Conservation (phyloP, 2,329 filamentous ascomycete species). For the Xylaria sp. region DNA sequence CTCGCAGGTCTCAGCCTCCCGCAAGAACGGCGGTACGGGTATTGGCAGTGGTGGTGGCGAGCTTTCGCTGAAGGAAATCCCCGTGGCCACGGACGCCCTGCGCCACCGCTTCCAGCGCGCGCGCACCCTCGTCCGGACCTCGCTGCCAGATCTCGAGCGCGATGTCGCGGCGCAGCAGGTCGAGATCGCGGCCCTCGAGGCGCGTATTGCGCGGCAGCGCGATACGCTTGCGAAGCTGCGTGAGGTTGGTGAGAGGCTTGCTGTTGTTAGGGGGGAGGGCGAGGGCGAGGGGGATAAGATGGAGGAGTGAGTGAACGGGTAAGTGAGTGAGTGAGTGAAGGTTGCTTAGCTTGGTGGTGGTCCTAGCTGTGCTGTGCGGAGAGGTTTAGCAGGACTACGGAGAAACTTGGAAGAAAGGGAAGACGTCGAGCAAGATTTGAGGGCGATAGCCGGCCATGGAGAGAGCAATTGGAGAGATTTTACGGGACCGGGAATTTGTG, state of each 20-base stretch:
- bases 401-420: neutral
- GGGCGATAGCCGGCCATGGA: neutral
- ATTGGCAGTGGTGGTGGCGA: slow-evolving; percentile 37
- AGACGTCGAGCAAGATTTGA: neutral
- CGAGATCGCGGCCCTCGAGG: slow-evolving; percentile 75
- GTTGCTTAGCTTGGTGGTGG: neutral
- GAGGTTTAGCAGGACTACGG: neutral
- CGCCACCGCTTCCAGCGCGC: slow-evolving; percentile 88
- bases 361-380: neutral
- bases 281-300: slow-evolving; percentile 53
- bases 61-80: slow-evolving; percentile 76
- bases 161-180: slow-evolving; percentile 74
- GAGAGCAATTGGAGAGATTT: neutral
- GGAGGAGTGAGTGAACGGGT: slow-evolving; percentile 50
- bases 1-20: neutral
- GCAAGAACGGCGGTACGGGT: neutral
- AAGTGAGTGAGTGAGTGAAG: no score
- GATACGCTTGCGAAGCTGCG: slow-evolving; percentile 66
- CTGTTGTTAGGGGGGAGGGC: slow-evolving; percentile 43
- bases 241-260: slow-evolving; percentile 60
- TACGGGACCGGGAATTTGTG: neutral
- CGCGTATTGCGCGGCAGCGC: slow-evolving; percentile 70
- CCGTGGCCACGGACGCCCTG: slow-evolving; percentile 79
- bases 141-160: slow-evolving; percentile 76
- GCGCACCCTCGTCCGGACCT: slow-evolving; percentile 68